Evolutionary conservation across 352 stramenopile genomes (phyloP).

Genomic region (Pelagophyceae sp.): DNA sequence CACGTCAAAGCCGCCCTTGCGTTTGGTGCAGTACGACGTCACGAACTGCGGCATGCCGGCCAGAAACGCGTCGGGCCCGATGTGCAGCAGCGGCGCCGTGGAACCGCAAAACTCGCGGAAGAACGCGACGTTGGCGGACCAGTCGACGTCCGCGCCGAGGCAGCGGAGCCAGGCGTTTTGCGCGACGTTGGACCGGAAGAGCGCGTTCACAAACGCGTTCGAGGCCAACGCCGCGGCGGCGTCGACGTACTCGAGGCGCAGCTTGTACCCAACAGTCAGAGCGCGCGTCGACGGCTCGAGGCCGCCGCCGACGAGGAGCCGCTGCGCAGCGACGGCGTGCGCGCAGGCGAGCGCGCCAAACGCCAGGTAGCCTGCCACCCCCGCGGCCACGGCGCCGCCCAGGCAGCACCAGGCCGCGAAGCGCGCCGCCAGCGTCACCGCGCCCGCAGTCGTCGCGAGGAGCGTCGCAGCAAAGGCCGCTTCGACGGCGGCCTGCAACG

Average conservation of each 20-base stretch:
- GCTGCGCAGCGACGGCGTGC: not conserved
- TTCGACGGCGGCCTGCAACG: not conserved
- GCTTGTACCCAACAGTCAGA: not conserved
- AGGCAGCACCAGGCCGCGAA: too few species aligned
- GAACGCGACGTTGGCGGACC: constrained; percentile 3
- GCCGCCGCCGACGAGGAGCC: not conserved
- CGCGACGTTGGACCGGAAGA: not conserved
- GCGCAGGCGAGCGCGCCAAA: not conserved
- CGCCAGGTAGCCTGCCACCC: not conserved
- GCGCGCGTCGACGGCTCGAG: not conserved
- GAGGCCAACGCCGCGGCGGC: not conserved
- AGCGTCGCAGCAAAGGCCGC: not conserved
- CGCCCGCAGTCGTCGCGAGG: not conserved
- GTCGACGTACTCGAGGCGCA: not conserved
- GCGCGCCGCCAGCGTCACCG: not conserved
- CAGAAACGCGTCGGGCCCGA: not conserved
- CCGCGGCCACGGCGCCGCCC: not conserved
- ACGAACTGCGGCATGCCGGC: not conserved
- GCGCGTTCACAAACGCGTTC: not conserved
- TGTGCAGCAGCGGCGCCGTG: not conserved
- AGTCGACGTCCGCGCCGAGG: constrained; percentile 7
- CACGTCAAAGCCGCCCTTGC: not conserved
- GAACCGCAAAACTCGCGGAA: not conserved
- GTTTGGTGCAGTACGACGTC: not conserved
- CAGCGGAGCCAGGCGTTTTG: not conserved